Conservation (phyloP, 306 rosid genomes). For the Rosa lucieae region DNA sequence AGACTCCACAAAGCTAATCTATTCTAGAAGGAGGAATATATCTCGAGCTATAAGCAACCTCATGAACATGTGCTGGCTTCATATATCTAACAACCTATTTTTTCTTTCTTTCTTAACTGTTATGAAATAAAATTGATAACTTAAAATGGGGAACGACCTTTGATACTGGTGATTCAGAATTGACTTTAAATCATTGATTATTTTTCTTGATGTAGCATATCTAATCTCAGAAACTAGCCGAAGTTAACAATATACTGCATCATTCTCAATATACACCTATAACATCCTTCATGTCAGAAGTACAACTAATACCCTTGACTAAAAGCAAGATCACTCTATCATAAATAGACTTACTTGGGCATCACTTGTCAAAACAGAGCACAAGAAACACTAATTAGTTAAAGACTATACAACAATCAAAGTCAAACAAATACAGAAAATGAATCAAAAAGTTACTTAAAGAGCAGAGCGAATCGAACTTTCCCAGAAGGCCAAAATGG, state of each 20-base stretch:
- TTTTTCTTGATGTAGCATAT: background rate
- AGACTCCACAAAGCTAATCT: no score
- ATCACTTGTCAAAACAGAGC: slow-evolving; percentile 30
- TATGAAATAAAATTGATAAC: background rate
- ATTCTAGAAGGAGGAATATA: no score
- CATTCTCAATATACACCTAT: background rate
- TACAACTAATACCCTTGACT: background rate
- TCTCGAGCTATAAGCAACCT: no score
- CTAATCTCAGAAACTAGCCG: background rate
- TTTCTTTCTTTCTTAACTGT: background rate
- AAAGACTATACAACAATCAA: background rate
- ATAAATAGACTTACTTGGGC: slow-evolving; percentile 47
- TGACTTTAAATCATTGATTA: background rate
- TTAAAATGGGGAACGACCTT: background rate
- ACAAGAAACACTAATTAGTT: background rate
- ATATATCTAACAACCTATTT: no score
- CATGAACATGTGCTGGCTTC: no score
- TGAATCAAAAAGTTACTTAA: background rate
- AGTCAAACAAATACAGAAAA: background rate
- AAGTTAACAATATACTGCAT: background rate
- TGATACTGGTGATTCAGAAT: background rate
- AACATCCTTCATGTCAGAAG: background rate
- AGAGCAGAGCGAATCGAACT: background rate
- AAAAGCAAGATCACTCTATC: background rate
- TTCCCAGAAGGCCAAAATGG: no score